Base-by-base conservation (phyloP, 148 eudicot species). In the Oxyria digyna region DNA sequence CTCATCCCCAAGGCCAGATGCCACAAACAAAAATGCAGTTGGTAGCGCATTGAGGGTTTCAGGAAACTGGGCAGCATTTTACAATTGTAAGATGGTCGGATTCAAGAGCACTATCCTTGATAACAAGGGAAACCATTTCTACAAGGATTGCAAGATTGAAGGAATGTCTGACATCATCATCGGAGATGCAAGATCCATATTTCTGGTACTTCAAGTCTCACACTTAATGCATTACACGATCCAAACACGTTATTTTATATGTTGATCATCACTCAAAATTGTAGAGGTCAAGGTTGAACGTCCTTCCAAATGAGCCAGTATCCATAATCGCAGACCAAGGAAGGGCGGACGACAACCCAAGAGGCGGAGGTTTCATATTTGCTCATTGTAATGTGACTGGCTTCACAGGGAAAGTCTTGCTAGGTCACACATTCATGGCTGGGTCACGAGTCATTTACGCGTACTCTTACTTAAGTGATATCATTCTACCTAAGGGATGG, bases 391-490 rank as follows among this genome's bases (percentile, higher is more conserved):
- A 31, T 9, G 18, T 59, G 33, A 59, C 37, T 3, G 65, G 65
- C n/a, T 14, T 26, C 0, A 15, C 29, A 4, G 43, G 8, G 7
- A 41, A 38, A 37, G 43, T 38, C 69, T 66, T 35, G 26, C 29
- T 37, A 23, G 69, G 69, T 45, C 26, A 42, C 42, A 37, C 69
- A 5, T 37, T 21, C 69, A 41, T 41, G 42, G 69, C 42, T 8
- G 69, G 69, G 4, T 37, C 69, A 5, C n/a, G 69, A 41, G 69
- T 66, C 46, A 23, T 66, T 3, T 35, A 35, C 29, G 69, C 69
- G 1, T 66, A 35, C 46, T 37, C 45, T n/a, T 12, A n/a, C 65
- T 3, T 66, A 13, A 18, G 27, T 46, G 10, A 37, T 1, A 66
- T 18, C 17, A n/a, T 66, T 18, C 15, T 37, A 38, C 45, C 69